Conservation (phyloP, 805 yeast species). For the Candida ipomoeae region DNA sequence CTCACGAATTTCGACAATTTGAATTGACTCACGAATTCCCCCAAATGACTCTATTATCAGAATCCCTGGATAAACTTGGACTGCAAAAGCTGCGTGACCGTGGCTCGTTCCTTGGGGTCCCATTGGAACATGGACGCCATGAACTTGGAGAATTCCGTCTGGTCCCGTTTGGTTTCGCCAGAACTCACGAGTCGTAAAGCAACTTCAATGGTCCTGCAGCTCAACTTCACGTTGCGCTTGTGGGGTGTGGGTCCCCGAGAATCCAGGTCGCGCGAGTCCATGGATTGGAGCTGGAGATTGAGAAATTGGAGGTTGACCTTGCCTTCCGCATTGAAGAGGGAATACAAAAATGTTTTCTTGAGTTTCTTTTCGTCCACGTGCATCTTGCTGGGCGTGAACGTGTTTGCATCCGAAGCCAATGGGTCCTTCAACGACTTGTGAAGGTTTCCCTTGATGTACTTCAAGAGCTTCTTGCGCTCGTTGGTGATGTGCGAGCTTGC, state of each 20-base stretch:
- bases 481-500: slow-evolving; percentile 33
- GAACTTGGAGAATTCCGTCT: slow-evolving; percentile 23
- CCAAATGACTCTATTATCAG: neutral
- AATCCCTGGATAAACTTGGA: slow-evolving; percentile 4
- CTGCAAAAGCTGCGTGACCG: slow-evolving; percentile 8
- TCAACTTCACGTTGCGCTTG: slow-evolving; percentile 25
- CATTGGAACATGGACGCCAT: slow-evolving; percentile 31
- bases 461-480: slow-evolving; percentile 35
- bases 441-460: slow-evolving; percentile 16
- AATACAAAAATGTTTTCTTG: slow-evolving; percentile 33
- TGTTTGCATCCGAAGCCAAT: slow-evolving; percentile 9
- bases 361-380: slow-evolving; percentile 29
- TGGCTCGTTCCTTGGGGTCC: slow-evolving; percentile 24
- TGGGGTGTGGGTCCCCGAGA: slow-evolving; percentile 7
- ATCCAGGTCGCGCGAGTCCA: slow-evolving; percentile 4
- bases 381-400: slow-evolving; percentile 4
- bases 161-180: slow-evolving; percentile 12
- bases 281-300: slow-evolving; percentile 23
- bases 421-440: slow-evolving; percentile 13
- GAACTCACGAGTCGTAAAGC: slow-evolving; percentile 21
- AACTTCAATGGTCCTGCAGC: slow-evolving; percentile 30
- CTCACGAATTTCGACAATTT: too few species aligned
- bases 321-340: slow-evolving; percentile 37
- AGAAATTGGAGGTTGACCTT: slow-evolving; percentile 33
- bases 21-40: too few species aligned